phyloP scores from a whole-genome alignment of 2,329 filamentous ascomycete genomes.

The Colletotrichum lindemuthianum region DNA sequence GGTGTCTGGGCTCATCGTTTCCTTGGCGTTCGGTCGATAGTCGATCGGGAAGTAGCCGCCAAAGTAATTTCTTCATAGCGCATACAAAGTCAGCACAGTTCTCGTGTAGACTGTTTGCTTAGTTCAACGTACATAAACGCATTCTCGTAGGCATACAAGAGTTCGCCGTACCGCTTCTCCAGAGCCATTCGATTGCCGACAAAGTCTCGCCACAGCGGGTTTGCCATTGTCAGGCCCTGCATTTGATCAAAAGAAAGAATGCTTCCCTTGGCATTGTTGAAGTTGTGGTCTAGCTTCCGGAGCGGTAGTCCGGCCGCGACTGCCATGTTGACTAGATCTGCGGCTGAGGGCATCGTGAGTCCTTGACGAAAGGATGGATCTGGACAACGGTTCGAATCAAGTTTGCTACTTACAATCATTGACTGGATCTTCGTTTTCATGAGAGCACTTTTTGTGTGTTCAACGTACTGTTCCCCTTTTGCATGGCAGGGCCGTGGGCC shows the following conservation, averaged over 20 bases:
- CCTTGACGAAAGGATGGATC: no score
- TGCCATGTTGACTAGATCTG: neutral
- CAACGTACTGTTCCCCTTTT: neutral
- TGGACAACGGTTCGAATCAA: no score
- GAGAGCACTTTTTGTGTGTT: no score
- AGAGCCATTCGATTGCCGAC: conserved; percentile 37
- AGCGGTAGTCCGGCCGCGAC: conserved; percentile 14
- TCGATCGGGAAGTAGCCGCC: conserved; percentile 39
- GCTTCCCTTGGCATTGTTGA: conserved; percentile 40
- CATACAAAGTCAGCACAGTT: no score
- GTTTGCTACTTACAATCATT: no score
- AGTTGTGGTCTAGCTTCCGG: conserved; percentile 38
- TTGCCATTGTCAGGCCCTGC: conserved; percentile 32
- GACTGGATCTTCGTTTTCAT: no score
- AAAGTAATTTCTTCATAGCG: conserved; percentile 34
- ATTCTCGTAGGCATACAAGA: conserved; percentile 38
- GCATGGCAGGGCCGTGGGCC: neutral
- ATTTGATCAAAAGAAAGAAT: conserved; percentile 39
- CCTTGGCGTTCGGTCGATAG: conserved; percentile 35
- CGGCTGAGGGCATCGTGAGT: neutral
- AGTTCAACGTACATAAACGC: conserved; percentile 30
- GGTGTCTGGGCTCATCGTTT: conserved; percentile 36
- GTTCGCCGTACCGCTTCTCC: conserved; percentile 38
- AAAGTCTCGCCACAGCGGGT: conserved; percentile 40
- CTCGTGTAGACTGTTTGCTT: no score